These are phyloP conservation scores for Ceratocystis variospora DNA, from an alignment of 2,329 filamentous ascomycete genomes.

Conservation along the genomic window DNA sequence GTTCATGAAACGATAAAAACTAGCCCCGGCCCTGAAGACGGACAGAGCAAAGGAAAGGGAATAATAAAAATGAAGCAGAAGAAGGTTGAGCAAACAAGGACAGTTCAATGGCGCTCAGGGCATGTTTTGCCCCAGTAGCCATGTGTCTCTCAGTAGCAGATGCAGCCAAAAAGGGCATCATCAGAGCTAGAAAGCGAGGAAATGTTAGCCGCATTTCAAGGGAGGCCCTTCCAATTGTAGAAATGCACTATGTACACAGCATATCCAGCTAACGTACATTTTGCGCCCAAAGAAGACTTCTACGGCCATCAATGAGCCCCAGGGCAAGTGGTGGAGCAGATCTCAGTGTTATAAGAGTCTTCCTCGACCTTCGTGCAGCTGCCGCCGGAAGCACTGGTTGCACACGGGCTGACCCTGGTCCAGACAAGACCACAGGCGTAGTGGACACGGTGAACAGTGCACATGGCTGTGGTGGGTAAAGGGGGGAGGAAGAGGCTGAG, in stretches of 20 bases:
- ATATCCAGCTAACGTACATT: not conserved
- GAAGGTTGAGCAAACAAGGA: not conserved
- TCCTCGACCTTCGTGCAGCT: not conserved
- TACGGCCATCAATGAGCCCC: not conserved
- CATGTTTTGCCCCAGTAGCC: not conserved
- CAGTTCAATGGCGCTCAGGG: not conserved
- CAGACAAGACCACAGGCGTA: slow-evolving; percentile 13
- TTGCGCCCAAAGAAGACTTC: not conserved
- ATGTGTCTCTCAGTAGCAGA: not conserved
- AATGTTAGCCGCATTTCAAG: not conserved
- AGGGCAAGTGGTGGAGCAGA: not conserved
- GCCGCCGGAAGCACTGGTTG: not conserved
- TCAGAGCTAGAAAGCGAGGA: not conserved
- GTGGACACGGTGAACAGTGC: slow-evolving; percentile 10
- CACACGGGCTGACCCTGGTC: slow-evolving; percentile 5
- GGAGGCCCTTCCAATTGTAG: not conserved
- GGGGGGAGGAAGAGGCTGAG: no score
- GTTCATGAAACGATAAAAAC: not conserved
- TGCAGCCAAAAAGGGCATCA: not conserved
- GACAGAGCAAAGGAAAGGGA: not conserved
- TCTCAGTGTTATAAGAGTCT: not conserved
- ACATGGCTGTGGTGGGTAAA: slow-evolving; percentile 2
- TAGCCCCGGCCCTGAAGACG: not conserved
- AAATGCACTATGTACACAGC: not conserved
- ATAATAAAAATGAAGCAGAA: not conserved